Evolutionary conservation across 1,284 basidiomycete species (phyloP).

Genomic region (Pseudozyma flocculosa): DNA sequence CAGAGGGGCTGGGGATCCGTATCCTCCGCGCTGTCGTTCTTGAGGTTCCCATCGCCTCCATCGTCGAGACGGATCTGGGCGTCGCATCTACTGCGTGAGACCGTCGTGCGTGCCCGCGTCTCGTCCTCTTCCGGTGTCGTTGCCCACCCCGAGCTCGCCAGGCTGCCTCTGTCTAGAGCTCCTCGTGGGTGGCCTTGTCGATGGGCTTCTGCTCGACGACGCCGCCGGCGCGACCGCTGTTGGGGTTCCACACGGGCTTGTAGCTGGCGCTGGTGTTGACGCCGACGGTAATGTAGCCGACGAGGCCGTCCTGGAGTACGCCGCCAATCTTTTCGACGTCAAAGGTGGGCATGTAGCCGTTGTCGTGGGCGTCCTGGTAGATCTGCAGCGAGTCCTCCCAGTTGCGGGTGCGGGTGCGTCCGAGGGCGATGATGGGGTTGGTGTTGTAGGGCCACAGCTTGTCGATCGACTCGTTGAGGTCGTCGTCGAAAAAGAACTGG

Average conservation of each 20-base stretch:
- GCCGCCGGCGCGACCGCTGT: conserved; percentile 20
- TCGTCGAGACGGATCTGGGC: too few species aligned
- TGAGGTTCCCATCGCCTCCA: too few species aligned
- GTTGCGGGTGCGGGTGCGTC: conserved; percentile 60
- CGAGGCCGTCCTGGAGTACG: conserved; percentile 60
- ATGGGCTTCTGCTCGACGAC: background rate
- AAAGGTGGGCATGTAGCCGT: conserved; percentile 59
- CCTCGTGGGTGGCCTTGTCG: background rate
- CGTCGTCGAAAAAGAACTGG: conserved; percentile 70
- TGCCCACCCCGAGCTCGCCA: too few species aligned
- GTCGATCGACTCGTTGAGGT: conserved; percentile 62
- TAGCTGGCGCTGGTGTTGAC: conserved; percentile 51
- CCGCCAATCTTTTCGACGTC: conserved; percentile 60
- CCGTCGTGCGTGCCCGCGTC: too few species aligned
- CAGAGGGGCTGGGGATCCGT: too few species aligned
- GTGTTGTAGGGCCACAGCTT: conserved; percentile 59
- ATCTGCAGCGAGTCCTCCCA: conserved; percentile 61
- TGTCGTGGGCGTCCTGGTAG: conserved; percentile 58
- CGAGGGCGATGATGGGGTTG: conserved; percentile 58
- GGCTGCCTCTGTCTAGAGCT: background rate
- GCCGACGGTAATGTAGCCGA: conserved; percentile 60
- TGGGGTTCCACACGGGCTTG: conserved; percentile 39
- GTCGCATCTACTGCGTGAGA: too few species aligned
- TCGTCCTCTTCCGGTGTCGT: too few species aligned
- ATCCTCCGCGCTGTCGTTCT: too few species aligned